Evolutionary conservation across 2,329 filamentous ascomycete genomes (phyloP), one percentile per base, ranked within the genome.

Genomic region (Diaporthe sp.): DNA sequence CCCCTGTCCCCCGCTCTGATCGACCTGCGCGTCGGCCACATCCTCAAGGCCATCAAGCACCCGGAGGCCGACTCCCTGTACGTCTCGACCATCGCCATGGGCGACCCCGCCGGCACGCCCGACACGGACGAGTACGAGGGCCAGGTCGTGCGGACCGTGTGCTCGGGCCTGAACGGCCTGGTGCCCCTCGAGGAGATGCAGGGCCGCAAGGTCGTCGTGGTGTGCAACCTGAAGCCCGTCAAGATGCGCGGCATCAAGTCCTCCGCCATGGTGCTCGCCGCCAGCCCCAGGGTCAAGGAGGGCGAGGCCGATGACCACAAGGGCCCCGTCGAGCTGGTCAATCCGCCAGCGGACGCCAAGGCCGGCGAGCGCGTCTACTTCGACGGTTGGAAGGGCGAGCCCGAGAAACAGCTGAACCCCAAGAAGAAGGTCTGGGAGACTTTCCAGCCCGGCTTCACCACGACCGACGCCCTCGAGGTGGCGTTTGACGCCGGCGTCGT

Each of bases 391-490:
- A 90, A 95, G 84, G 96, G 95, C 76, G 94, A 98, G 88, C 95
- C 97, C 0, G 97, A 99, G 90, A 93, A 93, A 77, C 92, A 96
- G 71, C 90, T 99, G 75, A 99, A 98, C 90, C 97, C 97, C 75
- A 99, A 99, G 93, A 99, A 98, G 92, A 98, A 98, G 92, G 88
- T 98, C 77, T 98, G 96, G 96, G 97, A 99, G 89, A 95, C 90
- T 13, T 95, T 98, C 86, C 96, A 98, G 89, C 95, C 96, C 1
- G 97, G 96, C 0, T 98, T 98, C 87, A 98, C 94, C 42, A 99
- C 96, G 10, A 98, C 94, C 1, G 93, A 93, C 10, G 86, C 85
- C 62, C 88, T 96, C 71, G 94, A 96, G 85, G 96, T 98, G 49
- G 95, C 90, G 0, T 99, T 98, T 83, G 94, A 98, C 81, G 94